These are phyloP conservation scores for Platanthera zijinensis DNA, from an alignment of 106 monocot species.

Conservation along the genomic window DNA sequence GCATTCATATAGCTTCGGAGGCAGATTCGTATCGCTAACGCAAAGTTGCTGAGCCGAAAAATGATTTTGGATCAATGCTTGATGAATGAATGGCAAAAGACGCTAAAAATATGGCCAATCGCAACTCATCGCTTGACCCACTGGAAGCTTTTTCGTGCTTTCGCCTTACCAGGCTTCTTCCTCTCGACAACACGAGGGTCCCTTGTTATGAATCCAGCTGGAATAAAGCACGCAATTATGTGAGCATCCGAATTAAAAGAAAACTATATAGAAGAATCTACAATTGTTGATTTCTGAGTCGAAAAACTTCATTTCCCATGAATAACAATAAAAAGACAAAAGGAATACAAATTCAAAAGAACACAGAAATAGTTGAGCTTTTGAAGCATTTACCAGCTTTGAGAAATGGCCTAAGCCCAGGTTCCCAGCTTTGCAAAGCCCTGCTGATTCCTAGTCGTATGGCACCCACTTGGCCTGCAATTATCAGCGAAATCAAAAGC, in stretches of 20 bases:
- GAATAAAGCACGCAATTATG: background rate
- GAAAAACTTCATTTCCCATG: background rate
- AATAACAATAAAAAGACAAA: background rate
- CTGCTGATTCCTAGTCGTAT: conserved; percentile 91
- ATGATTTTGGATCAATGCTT: too few relatives aligned
- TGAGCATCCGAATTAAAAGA: background rate
- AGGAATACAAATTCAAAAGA: background rate
- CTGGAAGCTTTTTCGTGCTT: conserved; percentile 97
- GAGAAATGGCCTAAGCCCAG: conserved; percentile 66
- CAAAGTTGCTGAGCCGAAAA: too few relatives aligned
- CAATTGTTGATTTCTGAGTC: background rate
- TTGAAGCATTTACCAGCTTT: conserved; percentile 63
- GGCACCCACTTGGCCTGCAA: conserved; percentile 93
- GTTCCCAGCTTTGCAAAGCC: conserved; percentile 92
- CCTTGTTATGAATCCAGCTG: conserved; percentile 85
- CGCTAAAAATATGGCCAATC: too few relatives aligned
- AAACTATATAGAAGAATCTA: background rate
- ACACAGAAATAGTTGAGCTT: background rate
- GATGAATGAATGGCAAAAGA: too few relatives aligned
- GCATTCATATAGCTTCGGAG: too few relatives aligned
- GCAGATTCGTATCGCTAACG: too few relatives aligned
- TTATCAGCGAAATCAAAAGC: conserved; percentile 2
- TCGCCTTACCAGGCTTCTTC: conserved; percentile 94
- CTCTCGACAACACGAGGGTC: conserved; percentile 88
- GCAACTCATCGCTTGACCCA: conserved; percentile 88